Evolutionary conservation across 345 rosid genomes (phyloP).

Genomic region (Aegle marmelos): DNA sequence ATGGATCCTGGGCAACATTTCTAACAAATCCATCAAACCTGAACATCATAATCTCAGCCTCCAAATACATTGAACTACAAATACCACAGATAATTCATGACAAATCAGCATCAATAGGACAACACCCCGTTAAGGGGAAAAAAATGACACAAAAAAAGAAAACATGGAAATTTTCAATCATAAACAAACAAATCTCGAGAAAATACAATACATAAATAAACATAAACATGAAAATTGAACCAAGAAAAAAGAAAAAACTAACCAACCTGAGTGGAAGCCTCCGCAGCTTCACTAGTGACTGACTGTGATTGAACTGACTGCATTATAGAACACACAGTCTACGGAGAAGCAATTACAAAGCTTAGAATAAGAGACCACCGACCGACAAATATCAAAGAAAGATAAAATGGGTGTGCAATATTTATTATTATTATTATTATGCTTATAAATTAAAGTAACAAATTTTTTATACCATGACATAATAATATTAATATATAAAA

Average conservation of each 20-base stretch:
- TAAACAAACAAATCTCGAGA: background rate
- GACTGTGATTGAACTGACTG: slow-evolving; percentile 17
- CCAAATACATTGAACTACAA: background rate
- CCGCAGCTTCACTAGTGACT: slow-evolving; percentile 14
- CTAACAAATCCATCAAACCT: background rate
- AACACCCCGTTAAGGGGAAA: background rate
- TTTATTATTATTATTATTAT: background rate
- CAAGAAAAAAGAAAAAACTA: background rate
- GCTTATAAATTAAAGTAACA: background rate
- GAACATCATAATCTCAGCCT: background rate
- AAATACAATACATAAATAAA: background rate
- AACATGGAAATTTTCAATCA: background rate
- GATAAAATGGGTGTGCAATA: background rate
- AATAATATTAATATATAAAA: too few species aligned
- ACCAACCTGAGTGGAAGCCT: slow-evolving; percentile 22
- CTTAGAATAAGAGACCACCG: background rate
- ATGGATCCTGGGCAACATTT: background rate
- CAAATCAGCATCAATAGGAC: background rate
- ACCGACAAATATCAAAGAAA: background rate
- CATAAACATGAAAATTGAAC: background rate
- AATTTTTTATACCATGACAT: background rate
- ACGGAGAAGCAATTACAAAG: background rate
- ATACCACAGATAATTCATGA: background rate
- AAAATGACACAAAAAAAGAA: background rate
- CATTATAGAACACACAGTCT: slow-evolving; percentile 12